phyloP scores from a whole-genome alignment of 139 green algal species.

The Chlorella sp. region DNA sequence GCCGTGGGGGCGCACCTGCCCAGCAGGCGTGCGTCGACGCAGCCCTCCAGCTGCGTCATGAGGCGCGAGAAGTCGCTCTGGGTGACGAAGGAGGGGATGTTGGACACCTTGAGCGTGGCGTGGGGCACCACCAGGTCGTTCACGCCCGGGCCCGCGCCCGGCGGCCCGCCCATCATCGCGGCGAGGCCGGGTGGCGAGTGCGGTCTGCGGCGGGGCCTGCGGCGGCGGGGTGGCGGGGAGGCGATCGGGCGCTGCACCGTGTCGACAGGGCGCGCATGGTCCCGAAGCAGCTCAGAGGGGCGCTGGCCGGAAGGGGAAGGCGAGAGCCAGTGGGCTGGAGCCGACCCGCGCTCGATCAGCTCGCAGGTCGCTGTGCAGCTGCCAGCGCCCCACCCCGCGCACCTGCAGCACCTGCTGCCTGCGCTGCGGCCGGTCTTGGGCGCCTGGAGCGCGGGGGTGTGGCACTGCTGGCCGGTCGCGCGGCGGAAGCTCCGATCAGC shows the following conservation, averaged over 20 bases:
- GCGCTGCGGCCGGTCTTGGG: no score
- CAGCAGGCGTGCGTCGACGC: constrained; percentile 8
- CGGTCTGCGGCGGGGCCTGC: not conserved
- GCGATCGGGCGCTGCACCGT: not conserved
- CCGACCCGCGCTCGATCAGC: no score
- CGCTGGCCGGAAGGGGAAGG: no score
- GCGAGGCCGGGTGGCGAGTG: not conserved
- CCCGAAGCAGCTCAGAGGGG: not conserved
- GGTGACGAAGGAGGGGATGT: constrained; percentile 27
- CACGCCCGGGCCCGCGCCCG: not conserved
- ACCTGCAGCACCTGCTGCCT: no score
- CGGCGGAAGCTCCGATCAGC: no score
- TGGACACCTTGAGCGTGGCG: constrained; percentile 3
- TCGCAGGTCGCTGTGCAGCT: no score
- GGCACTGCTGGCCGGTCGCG: no score
- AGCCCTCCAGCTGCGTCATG: constrained; percentile 19
- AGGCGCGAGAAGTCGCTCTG: constrained; percentile 20
- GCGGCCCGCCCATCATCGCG: not conserved
- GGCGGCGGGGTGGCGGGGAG: not conserved
- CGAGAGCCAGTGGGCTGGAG: no score
- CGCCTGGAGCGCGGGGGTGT: no score
- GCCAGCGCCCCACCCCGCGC: no score
- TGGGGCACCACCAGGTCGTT: not conserved
- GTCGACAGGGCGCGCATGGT: not conserved
- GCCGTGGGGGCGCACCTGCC: not conserved